Base-by-base conservation (phyloP, 805 yeast species). In the Nakazawaea wickerhamii region DNA sequence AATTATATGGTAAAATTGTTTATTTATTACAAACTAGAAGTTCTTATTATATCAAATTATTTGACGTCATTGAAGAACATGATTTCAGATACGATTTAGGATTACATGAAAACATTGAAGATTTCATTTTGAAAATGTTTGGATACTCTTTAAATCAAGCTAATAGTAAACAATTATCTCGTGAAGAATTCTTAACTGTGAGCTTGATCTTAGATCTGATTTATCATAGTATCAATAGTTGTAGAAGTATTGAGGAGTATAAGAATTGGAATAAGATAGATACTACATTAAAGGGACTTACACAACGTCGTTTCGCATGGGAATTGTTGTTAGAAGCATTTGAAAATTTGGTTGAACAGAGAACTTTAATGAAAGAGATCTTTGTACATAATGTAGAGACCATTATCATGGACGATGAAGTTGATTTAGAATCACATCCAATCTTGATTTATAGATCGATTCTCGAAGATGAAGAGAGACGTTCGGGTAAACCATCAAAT, bases 21-120 rank as follows among this genome's bases (percentile, higher is more conserved):
- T 93, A 83, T 55, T 63, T 91, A 20, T 60, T 93, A 34, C 98
- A 93, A 58, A 84, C 95, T 0, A 87, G 86, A 53, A 85, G 95
- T 0, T 58, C 60, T 1, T 91, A 91, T 54, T 70, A 90, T 55
- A 68, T 79, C 2, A 63, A 77, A 11, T 59, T 87, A 27, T 74
- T 78, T 43, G 58, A 65, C 13, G 38, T 46, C 33, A 44, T 55
- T 27, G 65, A 60, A 28, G 49, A 51, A 17, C 51, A 47, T n/a
- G 22, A 36, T 40, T 57, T 28, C 39, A 49, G 28, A 48, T 52
- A 35, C 45, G 54, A 28, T 49, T 52, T 38, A 33, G 55, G 32
- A 40, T 50, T 45, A 51, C 51, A 45, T 41, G 59, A 59, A 3
- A 48, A 58, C 22, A 50, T 69, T 36, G 68, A 59, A 21, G 67